Evolutionary conservation across 306 rosid genomes (phyloP), one percentile per base, ranked within the genome.

Genomic region (Dalbergia cochinchinensis): DNA sequence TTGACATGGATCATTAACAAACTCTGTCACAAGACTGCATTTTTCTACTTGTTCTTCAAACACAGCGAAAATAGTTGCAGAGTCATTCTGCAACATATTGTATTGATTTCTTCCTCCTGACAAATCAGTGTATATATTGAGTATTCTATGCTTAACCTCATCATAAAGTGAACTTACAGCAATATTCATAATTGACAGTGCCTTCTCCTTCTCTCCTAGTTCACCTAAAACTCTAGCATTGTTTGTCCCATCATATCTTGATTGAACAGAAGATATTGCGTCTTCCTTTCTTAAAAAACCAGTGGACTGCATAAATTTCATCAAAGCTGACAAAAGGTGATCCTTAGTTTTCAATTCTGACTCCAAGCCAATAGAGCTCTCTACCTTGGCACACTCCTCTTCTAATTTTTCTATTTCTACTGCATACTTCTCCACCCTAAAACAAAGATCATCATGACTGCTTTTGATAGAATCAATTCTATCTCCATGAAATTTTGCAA

Each of bases 21-120:
- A 85, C 64, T 86, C 97, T 76, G 93, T 74, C 88, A 94, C 86
- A 70, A 94, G 94, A 78, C 82, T 71, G 79, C 97, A 92, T 85
- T 89, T 92, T 89, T 94, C 98, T 14, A 91, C 92, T 87, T 92
- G 97, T 81, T 86, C 97, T 85, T 92, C 98, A 44, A 94, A 84
- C 86, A 71, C 86, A 50, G 85, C 59, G 86, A 92, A 86, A 85
- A 82, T 81, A 80, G 89, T 79, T 85, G 89, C 91, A 70, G 87
- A 87, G 72, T 86, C 94, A 76, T 64, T 78, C 79, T 71, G 83
- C 74, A 87, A 35, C 76, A 82, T 62, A 58, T 65, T 84, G 71
- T 84, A 83, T 70, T 71, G 82, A 68, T 81, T 76, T 85, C 89
- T 87, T 80, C 81, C 88, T 72, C 71, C 87, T 4, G 80, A 74